These are phyloP conservation scores for Exophiala aquamarina DNA, from an alignment of 2,329 filamentous ascomycete genomes.

Conservation along the genomic window DNA sequence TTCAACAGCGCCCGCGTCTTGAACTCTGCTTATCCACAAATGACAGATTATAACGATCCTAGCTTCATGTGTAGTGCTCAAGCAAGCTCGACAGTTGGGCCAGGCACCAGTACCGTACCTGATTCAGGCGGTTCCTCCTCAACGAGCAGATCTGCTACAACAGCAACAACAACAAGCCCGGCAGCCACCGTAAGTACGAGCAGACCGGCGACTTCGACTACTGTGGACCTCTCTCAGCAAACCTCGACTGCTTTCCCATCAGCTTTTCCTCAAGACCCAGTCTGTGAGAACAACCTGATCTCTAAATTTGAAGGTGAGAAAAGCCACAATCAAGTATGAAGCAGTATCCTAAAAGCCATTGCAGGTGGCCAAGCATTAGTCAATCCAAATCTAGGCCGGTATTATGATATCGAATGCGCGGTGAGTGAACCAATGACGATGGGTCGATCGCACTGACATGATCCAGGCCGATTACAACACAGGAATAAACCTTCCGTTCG, in stretches of 20 bases:
- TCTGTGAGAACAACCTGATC: slow-evolving; percentile 11
- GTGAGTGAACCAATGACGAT: not conserved
- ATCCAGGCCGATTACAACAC: slow-evolving; percentile 12
- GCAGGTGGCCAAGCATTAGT: slow-evolving; percentile 8
- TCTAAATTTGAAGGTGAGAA: slow-evolving; percentile 11
- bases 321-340: not conserved
- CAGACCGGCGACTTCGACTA: slow-evolving; percentile 1
- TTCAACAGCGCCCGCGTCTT: slow-evolving; percentile 17
- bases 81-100: not conserved
- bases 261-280: slow-evolving; percentile 7
- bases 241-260: slow-evolving; percentile 1
- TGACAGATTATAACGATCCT: slow-evolving; percentile 18
- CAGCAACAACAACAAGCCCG: slow-evolving; percentile 1
- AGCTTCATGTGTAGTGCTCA: slow-evolving; percentile 8
- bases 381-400: slow-evolving; percentile 3
- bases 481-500: slow-evolving; percentile 10
- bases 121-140: too few species aligned
- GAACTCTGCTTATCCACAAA: slow-evolving; percentile 15
- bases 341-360: not conserved
- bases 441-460: not conserved
- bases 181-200: not conserved
- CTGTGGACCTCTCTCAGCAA: slow-evolving; percentile 2
- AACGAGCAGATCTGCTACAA: not conserved
- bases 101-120: not conserved
- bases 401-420: slow-evolving; percentile 14